phyloP scores from a whole-genome alignment of 805 yeast genomes.

The Candida rishiriensis region DNA sequence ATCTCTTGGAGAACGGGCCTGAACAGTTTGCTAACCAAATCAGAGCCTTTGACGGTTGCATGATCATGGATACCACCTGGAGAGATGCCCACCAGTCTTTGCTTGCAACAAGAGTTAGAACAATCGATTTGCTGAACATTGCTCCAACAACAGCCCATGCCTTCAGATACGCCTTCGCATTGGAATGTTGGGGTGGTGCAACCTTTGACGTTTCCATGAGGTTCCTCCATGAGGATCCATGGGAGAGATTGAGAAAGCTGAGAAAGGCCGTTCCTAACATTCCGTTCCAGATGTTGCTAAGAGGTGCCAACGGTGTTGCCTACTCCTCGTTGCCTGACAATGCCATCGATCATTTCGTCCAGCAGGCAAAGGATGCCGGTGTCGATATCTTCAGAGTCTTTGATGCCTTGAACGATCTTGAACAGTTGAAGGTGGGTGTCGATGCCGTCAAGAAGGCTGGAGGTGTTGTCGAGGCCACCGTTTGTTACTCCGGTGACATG shows the following conservation, averaged over 20 bases:
- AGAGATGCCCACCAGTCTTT: constrained; percentile 99
- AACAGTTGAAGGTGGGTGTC: constrained; percentile 95
- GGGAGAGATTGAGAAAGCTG: constrained; percentile 89
- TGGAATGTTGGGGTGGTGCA: constrained; percentile 99
- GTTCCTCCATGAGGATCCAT: constrained; percentile 97
- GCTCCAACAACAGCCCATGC: constrained; percentile 95
- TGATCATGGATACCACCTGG: constrained; percentile 99
- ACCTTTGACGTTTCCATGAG: constrained; percentile 99
- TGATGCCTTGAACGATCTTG: constrained; percentile 95
- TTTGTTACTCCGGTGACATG: constrained; percentile 99
- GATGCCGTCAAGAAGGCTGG: constrained; percentile 98
- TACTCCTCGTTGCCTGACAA: constrained; percentile 97
- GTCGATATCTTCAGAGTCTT: constrained; percentile 97
- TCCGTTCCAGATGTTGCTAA: constrained; percentile 97
- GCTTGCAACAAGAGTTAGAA: constrained; percentile 95
- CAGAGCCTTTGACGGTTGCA: constrained; percentile 76
- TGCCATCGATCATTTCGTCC: constrained; percentile 95
- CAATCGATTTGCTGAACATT: constrained; percentile 83
- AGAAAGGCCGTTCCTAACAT: constrained; percentile 93
- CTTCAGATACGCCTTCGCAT: constrained; percentile 82
- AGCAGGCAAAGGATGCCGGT: constrained; percentile 92
- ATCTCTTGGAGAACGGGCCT: constrained; percentile 80
- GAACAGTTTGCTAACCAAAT: constrained; percentile 86
- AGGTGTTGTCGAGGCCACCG: constrained; percentile 97
- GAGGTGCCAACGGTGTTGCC: constrained; percentile 99